Base-by-base conservation (phyloP, 306 rosid genomes). In the Glycyrrhiza uralensis region DNA sequence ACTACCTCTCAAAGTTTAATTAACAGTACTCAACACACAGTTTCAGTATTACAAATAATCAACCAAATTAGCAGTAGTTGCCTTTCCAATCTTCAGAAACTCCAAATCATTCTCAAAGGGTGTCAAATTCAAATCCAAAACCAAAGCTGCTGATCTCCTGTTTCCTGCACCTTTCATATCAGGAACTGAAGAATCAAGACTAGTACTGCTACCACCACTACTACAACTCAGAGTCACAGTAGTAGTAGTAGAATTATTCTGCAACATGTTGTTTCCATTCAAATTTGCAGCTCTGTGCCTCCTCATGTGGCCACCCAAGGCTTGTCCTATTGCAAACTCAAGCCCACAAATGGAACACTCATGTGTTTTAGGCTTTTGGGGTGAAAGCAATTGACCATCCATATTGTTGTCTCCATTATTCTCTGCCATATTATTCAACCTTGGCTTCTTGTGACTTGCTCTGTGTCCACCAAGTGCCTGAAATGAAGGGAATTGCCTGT, bases 401-500 rank as follows among this genome's bases (percentile, higher is more conserved):
- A 74, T 52, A 74, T 83, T 74, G 10, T 83, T 74, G 10, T 61
- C 55, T 2, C 73, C 85, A 18, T 72, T 84, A 18, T 72, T 84
- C 15, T 50, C 56, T 3, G 70, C 86, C 57, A 57, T n/a, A n/a
- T n/a, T n/a, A n/a, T n/a, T 75, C 47, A 85, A 54, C 83, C 90
- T 72, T 11, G 95, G 94, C 74, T 91, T 94, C 77, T 91, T 94
- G 88, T 94, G 99, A 60, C 99, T 94, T 4, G 99, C 99, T 0
- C 99, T 78, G 72, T 94, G 99, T 6, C 99, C 99, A 0, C 99
- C 99, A 1, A 94, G 95, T 0, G 99, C 99, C 12, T 94, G 99
- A 72, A 94, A 94, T 33, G 99, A 94, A 4, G 88, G 70, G 68
- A 94, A 94, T 62, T 91, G 87, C 52, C 96, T 85, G 29, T 87